A percentile compares a stretch with the other conserved stretches of the same genome.
Evolutionary conservation across 2,329 filamentous ascomycete genomes (phyloP).

Genomic region (Biscogniauxia sp.): DNA sequence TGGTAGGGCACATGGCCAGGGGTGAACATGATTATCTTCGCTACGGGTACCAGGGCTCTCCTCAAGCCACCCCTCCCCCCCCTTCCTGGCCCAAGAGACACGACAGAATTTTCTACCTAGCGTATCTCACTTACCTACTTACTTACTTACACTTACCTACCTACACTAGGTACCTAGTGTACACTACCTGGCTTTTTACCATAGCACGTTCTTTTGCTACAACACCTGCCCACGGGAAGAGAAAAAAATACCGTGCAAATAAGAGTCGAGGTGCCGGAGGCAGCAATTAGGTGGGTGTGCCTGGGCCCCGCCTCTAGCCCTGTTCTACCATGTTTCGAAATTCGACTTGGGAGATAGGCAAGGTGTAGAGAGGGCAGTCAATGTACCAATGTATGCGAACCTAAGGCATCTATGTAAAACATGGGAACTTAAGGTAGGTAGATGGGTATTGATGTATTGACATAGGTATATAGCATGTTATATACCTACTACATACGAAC

Average conservation of each 20-base stretch:
- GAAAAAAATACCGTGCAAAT: not conserved
- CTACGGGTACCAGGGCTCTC: not conserved
- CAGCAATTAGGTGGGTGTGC: not conserved
- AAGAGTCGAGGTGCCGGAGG: not conserved
- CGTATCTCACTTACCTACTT: not conserved
- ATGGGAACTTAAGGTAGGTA: no score
- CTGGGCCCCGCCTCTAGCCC: not conserved
- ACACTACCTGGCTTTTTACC: not conserved
- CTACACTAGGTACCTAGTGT: not conserved
- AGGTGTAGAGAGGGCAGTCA: no score
- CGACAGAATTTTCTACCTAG: not conserved
- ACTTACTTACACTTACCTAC: not conserved
- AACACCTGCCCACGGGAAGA: not conserved
- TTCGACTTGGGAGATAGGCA: no score
- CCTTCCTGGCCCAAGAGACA: not conserved
- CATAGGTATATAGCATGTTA: not conserved
- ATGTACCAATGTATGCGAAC: no score
- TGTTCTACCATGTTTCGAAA: not conserved
- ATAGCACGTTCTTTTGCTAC: not conserved
- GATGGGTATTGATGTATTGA: no score
- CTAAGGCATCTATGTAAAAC: no score
- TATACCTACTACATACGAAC: not conserved
- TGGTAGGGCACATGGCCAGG: not conserved
- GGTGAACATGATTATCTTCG: not conserved
- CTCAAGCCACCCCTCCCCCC: not conserved